These are phyloP conservation scores for Yamadazyma philogaea DNA, from an alignment of 805 yeast genomes.

Conservation along the genomic window DNA sequence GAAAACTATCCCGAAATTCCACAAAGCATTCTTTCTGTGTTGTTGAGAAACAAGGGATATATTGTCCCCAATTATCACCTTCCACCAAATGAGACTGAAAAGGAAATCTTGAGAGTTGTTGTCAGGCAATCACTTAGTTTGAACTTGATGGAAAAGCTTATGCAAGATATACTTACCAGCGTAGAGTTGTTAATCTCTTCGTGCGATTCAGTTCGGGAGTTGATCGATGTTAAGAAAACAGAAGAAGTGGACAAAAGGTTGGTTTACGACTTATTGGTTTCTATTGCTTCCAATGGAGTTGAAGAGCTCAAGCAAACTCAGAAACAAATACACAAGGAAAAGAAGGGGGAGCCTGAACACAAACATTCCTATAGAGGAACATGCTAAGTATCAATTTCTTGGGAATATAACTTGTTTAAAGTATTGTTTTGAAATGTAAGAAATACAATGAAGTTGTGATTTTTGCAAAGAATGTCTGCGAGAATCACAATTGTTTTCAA, in stretches of 20 bases:
- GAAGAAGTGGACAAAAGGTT: slow-evolving; percentile 28
- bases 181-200: slow-evolving; percentile 53
- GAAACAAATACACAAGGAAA: slow-evolving; percentile 20
- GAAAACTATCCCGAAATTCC: slow-evolving; percentile 74
- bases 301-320: slow-evolving; percentile 31
- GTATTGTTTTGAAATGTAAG: slow-evolving; percentile 21
- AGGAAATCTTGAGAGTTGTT: slow-evolving; percentile 81
- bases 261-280: slow-evolving; percentile 47
- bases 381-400: slow-evolving; percentile 19
- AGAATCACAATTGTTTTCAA: no score
- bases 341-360: slow-evolving; percentile 20
- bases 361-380: slow-evolving; percentile 36
- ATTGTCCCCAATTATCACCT: slow-evolving; percentile 87
- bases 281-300: slow-evolving; percentile 57
- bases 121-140: slow-evolving; percentile 68
- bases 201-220: slow-evolving; percentile 36
- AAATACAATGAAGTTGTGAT: no score
- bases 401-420: background rate
- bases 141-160: slow-evolving; percentile 57
- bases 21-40: slow-evolving; percentile 67
- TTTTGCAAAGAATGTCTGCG: no score
- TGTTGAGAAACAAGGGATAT: slow-evolving; percentile 78
- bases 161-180: slow-evolving; percentile 55
- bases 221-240: slow-evolving; percentile 13
- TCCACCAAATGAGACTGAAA: slow-evolving; percentile 55